Evolutionary conservation across 352 stramenopile genomes (phyloP).

Genomic region (Globisporangium nodosum): DNA sequence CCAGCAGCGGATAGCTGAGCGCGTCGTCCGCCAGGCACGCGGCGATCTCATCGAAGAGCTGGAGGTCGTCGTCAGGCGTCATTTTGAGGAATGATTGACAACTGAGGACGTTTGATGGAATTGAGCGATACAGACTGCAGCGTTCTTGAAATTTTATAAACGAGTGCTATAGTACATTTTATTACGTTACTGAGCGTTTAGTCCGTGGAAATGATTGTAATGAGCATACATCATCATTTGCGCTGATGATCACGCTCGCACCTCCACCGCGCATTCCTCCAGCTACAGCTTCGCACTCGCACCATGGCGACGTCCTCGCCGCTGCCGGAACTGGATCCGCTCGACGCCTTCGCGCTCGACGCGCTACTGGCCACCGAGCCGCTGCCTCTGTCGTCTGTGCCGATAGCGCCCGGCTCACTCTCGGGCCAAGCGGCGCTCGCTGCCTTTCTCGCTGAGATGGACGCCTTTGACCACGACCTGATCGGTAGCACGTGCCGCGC

Average conservation of each 20-base stretch:
- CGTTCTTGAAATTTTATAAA: too few relatives aligned
- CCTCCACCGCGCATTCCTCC: background rate
- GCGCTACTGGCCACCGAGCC: background rate
- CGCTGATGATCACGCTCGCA: background rate
- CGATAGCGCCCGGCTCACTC: background rate
- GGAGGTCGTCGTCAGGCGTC: too few relatives aligned
- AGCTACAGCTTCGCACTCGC: background rate
- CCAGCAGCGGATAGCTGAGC: too few relatives aligned
- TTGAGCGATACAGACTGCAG: too few relatives aligned
- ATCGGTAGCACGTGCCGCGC: background rate
- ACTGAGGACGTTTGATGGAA: too few relatives aligned
- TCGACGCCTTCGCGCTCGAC: constrained; percentile 9
- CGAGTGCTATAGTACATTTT: too few relatives aligned
- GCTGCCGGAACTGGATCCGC: background rate
- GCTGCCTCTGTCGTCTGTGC: background rate
- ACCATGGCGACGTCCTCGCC: background rate
- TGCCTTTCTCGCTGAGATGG: constrained; percentile 9
- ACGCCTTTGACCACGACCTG: constrained; percentile 4
- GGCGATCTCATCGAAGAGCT: too few relatives aligned
- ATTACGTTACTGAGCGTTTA: too few relatives aligned
- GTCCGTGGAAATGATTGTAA: too few relatives aligned
- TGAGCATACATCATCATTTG: background rate
- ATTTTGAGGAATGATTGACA: too few relatives aligned
- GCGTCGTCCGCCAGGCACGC: too few relatives aligned
- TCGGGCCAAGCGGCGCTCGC: constrained; percentile 4